Base-by-base conservation (phyloP, 257 asterid genomes). In the Solanum ossicruentum region DNA sequence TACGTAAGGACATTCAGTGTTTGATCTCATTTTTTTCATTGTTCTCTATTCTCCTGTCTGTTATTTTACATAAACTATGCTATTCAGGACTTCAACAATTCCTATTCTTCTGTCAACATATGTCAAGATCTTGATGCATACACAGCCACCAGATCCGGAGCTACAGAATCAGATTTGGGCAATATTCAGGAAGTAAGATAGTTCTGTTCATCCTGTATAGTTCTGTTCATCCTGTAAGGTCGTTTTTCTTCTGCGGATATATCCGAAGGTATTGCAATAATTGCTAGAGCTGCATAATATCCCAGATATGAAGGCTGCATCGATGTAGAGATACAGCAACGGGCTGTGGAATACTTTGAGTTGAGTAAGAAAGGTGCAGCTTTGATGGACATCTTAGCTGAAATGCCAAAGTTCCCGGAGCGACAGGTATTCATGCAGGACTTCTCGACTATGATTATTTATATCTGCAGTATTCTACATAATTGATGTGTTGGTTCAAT, bases 341-440 rank as follows among this genome's bases (percentile, higher is more conserved):
- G 99, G 6, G 98, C 99, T 85, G 93, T 95, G 81, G 98, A 95
- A 88, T 95, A 95, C 92, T 90, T 89, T 81, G 95, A 94, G 85
- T 81, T 95, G 92, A 94, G 99, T 91, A 89, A 87, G 92, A 95
- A 94, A 92, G 98, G 98, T 84, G 97, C 95, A 80, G 92, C 93
- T 84, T 89, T 94, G 69, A 89, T 90, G 98, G 98, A 92, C 88
- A 89, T 95, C 89, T 91, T 95, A 86, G 97, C 99, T 87, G 98
- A 95, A 92, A 95, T 95, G 99, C 99, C 98, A 3, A 94, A 95
- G 91, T 94, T 95, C 86, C 97, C 99, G 36, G 99, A 95, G 88
- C 92, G 99, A 70, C 99, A 95, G 98, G 99, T 94, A 84, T 65
- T 84, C 55, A 43, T 83, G 82, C 28, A 43, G 66, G 58, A 85